These are phyloP conservation scores for Collariella sp. DNA, from an alignment of 495 filamentous ascomycete genomes.

Conservation along the genomic window DNA sequence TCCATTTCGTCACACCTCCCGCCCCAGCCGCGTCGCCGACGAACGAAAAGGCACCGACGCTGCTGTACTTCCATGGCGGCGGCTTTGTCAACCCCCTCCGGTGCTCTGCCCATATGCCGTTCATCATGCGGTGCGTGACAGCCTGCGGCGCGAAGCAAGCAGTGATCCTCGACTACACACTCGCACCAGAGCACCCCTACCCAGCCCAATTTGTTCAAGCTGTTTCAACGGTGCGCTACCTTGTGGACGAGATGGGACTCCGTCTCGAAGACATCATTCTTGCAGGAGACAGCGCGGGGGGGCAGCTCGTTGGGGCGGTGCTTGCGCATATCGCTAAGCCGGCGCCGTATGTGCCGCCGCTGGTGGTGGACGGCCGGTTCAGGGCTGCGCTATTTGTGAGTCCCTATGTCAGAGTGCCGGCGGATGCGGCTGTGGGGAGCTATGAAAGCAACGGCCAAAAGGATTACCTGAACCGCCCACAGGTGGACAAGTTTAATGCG, in stretches of 20 bases:
- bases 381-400: constrained; percentile 10
- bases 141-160: background rate
- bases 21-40: background rate
- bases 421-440: background rate
- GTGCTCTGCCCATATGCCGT: constrained; percentile 10
- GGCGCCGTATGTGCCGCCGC: background rate
- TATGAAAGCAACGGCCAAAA: constrained; percentile 1
- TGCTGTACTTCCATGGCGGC: constrained; percentile 20
- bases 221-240: background rate
- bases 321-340: constrained; percentile 8
- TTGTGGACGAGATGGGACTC: background rate
- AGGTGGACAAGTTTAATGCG: constrained; percentile 3
- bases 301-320: constrained; percentile 10
- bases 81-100: constrained; percentile 18
- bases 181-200: constrained; percentile 16
- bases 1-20: constrained; percentile 9
- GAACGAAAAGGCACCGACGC: background rate
- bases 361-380: background rate
- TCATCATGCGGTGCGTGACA: constrained; percentile 5
- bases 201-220: constrained; percentile 10
- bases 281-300: constrained; percentile 13
- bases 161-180: constrained; percentile 13
- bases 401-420: constrained; percentile 6
- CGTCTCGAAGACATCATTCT: constrained; percentile 5
- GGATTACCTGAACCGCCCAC: constrained; percentile 11